These are phyloP conservation scores for Globisporangium lucens DNA, from an alignment of 352 stramenopile genomes.

Conservation along the genomic window DNA sequence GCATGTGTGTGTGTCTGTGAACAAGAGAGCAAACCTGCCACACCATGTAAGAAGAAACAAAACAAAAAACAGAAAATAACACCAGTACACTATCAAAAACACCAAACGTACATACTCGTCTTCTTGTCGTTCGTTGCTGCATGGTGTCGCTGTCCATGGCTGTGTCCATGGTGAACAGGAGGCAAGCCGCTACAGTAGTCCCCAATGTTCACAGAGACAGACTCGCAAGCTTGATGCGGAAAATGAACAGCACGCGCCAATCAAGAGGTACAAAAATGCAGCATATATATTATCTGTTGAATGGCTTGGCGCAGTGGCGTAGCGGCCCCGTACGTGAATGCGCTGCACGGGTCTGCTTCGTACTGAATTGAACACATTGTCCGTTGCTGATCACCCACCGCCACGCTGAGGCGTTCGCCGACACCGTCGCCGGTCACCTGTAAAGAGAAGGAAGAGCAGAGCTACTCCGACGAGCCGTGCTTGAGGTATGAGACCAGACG, in stretches of 20 bases:
- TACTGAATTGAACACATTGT: neutral
- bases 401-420: neutral
- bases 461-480: slow-evolving; percentile 18
- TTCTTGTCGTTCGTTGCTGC: too few species aligned
- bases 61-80: neutral
- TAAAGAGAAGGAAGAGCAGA: neutral
- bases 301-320: neutral
- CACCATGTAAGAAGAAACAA: neutral
- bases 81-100: neutral
- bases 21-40: neutral
- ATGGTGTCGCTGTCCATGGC: too few species aligned
- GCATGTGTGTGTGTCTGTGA: neutral
- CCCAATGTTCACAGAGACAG: too few species aligned
- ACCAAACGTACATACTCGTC: neutral
- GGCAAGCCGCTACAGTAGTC: too few species aligned
- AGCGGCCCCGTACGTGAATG: neutral
- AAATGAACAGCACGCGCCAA: neutral
- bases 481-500: slow-evolving; percentile 57
- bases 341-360: too few species aligned
- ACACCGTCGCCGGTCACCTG: neutral
- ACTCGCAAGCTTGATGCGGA: too few species aligned
- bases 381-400: neutral
- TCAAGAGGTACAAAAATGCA: neutral
- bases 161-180: too few species aligned
- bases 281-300: slow-evolving; percentile 1